Evolutionary conservation across 495 filamentous ascomycete genomes (phyloP).

Genomic region (Hypoxylon cercidicola): DNA sequence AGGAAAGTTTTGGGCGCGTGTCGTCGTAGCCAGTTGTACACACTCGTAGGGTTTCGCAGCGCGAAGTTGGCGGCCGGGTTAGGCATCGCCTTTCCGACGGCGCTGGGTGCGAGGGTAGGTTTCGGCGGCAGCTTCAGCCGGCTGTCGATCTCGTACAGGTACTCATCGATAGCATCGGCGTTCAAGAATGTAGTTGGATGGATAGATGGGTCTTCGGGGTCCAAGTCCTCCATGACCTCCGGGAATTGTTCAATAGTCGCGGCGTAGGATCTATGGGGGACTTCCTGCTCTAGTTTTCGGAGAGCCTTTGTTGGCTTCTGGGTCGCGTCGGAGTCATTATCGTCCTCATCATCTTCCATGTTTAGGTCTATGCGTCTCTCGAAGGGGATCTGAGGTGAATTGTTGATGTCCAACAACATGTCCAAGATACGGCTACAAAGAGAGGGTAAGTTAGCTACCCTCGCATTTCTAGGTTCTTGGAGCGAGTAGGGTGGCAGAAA

Average conservation of each 20-base stretch:
- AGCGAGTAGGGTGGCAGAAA: constrained; percentile 20
- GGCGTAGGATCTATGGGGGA: constrained; percentile 54
- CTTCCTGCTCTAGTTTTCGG: constrained; percentile 51
- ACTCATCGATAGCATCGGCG: constrained; percentile 82
- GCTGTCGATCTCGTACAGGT: constrained; percentile 75
- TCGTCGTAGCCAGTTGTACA: constrained; percentile 89
- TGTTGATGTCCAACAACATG: constrained; percentile 86
- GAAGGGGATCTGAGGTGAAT: constrained; percentile 76
- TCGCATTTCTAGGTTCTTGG: constrained; percentile 12
- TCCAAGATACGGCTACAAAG: constrained; percentile 76
- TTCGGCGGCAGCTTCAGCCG: constrained; percentile 62
- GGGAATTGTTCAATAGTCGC: constrained; percentile 52
- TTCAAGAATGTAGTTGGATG: constrained; percentile 70
- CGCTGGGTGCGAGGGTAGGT: constrained; percentile 56
- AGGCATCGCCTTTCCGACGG: constrained; percentile 57
- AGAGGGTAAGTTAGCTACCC: constrained; percentile 16
- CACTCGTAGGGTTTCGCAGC: constrained; percentile 81
- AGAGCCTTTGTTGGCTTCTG: constrained; percentile 51
- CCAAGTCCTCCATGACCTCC: constrained; percentile 54
- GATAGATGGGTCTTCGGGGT: constrained; percentile 49
- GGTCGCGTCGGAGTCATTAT: constrained; percentile 39
- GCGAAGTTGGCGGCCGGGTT: constrained; percentile 61
- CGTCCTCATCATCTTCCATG: constrained; percentile 70
- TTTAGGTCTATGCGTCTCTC: constrained; percentile 71
- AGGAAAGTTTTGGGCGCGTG: constrained; percentile 86